These are phyloP conservation scores for Isoetes engelmannii DNA, from an alignment of 83 land plant species.

Conservation along the genomic window DNA sequence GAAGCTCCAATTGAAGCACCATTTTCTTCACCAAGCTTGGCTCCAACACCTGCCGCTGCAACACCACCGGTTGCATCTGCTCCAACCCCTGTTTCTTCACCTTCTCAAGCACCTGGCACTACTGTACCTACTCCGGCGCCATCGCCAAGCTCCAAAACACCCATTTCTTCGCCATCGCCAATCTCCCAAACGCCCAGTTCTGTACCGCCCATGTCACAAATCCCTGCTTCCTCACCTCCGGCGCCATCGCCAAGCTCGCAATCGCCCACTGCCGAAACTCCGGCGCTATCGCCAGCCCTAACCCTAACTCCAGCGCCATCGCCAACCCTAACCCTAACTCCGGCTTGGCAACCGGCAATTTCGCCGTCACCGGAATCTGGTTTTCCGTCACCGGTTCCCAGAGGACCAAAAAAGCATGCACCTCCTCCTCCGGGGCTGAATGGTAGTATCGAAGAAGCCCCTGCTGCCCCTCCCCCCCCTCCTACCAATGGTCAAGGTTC, in stretches of 20 bases:
- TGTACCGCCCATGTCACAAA: too few species aligned
- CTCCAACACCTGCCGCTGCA: slow-evolving; percentile 3
- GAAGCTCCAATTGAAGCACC: neutral
- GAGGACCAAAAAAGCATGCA: too few species aligned
- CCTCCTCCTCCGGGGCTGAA: too few species aligned
- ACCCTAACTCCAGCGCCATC: neutral
- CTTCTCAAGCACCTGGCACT: slow-evolving; percentile 10
- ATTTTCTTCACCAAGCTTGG: neutral
- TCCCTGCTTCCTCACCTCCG: slow-evolving; percentile 3
- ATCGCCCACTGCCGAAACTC: neutral
- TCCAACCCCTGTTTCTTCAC: too few species aligned
- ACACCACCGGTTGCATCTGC: neutral
- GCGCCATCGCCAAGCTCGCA: neutral
- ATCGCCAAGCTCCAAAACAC: neutral
- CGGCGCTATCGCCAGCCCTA: neutral
- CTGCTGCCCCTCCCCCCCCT: slow-evolving; percentile 20
- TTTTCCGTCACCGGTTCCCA: too few species aligned
- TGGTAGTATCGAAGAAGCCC: neutral
- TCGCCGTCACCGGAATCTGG: too few species aligned
- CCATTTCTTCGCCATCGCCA: neutral
- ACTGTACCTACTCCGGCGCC: slow-evolving; percentile 7
- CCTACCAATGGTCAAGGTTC: too few species aligned
- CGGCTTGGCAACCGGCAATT: neutral
- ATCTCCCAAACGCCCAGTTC: too few species aligned
- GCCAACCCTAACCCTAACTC: neutral